A percentile compares a stretch with the other conserved stretches of the same genome.
Evolutionary conservation across 2,329 filamentous ascomycete species (phyloP).

Genomic region (Leptographium galeiforme): DNA sequence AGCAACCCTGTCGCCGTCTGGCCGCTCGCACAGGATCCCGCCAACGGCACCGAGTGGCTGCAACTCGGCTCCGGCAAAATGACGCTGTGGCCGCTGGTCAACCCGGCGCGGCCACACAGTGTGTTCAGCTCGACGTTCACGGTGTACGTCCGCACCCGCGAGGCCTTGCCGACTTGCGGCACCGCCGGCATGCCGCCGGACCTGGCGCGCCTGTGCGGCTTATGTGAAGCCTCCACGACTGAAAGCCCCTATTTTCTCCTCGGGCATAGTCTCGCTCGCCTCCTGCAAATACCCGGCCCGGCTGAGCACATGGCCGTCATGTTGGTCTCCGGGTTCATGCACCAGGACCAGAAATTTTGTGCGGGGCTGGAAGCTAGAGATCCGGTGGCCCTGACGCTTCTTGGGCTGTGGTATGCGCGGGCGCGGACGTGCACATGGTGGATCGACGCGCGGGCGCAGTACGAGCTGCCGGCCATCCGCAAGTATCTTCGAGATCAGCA

Average conservation of each 20-base stretch:
- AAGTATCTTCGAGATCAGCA: constrained; percentile 6
- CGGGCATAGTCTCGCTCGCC: constrained; percentile 4
- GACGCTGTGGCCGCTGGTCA: constrained; percentile 19
- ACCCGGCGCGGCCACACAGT: constrained; percentile 23
- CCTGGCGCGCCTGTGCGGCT: constrained; percentile 14
- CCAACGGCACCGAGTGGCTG: constrained; percentile 22
- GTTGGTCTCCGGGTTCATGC: neutral
- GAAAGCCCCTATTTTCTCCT: constrained; percentile 5
- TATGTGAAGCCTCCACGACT: constrained; percentile 6
- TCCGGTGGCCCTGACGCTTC: constrained; percentile 5
- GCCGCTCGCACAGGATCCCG: constrained; percentile 16
- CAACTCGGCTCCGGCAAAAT: constrained; percentile 22
- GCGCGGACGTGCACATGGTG: constrained; percentile 6
- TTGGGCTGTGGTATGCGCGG: constrained; percentile 6
- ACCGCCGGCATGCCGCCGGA: neutral
- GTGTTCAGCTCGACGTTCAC: constrained; percentile 20
- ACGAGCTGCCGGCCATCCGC: constrained; percentile 7
- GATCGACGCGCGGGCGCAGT: constrained; percentile 6
- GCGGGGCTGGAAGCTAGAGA: constrained; percentile 3
- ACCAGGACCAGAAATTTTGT: constrained; percentile 1
- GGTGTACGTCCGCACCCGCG: neutral
- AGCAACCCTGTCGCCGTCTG: constrained; percentile 18
- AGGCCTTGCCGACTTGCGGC: neutral
- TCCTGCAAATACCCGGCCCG: neutral
- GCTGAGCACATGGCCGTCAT: neutral